Conservation (phyloP, 2,329 filamentous ascomycete genomes). For the Trichoderma semiorbis region DNA sequence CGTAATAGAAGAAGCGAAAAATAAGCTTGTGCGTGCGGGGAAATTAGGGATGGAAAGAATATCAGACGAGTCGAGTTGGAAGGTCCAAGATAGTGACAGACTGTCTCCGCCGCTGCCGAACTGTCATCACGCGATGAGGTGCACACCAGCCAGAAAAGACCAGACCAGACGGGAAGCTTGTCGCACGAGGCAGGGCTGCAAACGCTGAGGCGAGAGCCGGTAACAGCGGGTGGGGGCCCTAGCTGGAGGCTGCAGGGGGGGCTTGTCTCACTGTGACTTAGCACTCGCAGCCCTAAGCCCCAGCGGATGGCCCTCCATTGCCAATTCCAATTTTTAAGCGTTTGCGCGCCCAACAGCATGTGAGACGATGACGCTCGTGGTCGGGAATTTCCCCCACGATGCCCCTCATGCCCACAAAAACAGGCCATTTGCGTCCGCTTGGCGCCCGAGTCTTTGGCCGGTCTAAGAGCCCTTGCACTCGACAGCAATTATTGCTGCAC, state of each 20-base stretch:
- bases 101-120: slow-evolving; percentile 4
- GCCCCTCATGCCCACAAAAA: slow-evolving; percentile 19
- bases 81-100: background rate
- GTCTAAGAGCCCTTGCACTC: background rate
- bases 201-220: slow-evolving; percentile 9
- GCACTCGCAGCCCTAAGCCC: slow-evolving; percentile 11
- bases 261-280: slow-evolving; percentile 14
- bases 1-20: background rate
- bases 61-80: background rate
- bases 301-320: background rate
- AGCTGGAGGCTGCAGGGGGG: slow-evolving; percentile 12
- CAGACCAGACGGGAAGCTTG: background rate
- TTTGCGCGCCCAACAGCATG: slow-evolving; percentile 11
- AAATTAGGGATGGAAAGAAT: background rate
- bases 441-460: slow-evolving; percentile 7
- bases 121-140: slow-evolving; percentile 9
- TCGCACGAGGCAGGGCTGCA: slow-evolving; percentile 8
- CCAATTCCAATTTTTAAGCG: slow-evolving; percentile 15
- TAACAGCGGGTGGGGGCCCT: slow-evolving; percentile 15
- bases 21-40: background rate
- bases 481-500: slow-evolving; percentile 4
- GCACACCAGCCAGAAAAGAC: background rate
- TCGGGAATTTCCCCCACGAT: slow-evolving; percentile 18
- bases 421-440: slow-evolving; percentile 11
- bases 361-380: slow-evolving; percentile 19